A percentile compares a stretch with the other conserved stretches of the same genome.
phyloP scores from a whole-genome alignment of 495 filamentous ascomycete genomes.

The Acidiella bohemica region DNA sequence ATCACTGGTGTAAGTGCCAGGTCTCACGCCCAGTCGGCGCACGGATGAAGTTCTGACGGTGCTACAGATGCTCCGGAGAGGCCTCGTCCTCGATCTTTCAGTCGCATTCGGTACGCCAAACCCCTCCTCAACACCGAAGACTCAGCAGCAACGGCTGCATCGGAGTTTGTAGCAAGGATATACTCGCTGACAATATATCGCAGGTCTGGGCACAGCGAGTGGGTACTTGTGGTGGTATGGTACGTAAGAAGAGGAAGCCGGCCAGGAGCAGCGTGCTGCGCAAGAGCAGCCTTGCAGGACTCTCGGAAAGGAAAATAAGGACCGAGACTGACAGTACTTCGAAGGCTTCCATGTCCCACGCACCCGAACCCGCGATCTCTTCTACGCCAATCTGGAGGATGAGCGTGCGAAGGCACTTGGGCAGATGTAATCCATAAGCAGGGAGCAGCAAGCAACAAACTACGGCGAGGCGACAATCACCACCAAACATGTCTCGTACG shows the following conservation, averaged over 20 bases:
- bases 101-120: constrained; percentile 52
- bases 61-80: constrained; percentile 55
- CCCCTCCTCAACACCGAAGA: neutral
- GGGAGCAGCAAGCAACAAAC: too few species aligned
- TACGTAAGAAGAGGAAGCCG: too few species aligned
- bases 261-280: too few species aligned
- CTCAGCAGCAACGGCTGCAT: too few species aligned
- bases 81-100: constrained; percentile 65
- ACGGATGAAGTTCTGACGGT: constrained; percentile 22
- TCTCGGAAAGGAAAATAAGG: too few species aligned
- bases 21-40: constrained; percentile 8
- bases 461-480: too few species aligned
- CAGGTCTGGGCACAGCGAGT: constrained; percentile 54
- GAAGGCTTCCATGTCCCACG: constrained; percentile 69
- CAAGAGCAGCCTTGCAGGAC: too few species aligned
- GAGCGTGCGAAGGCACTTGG: constrained; percentile 40
- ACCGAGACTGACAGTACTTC: too few species aligned
- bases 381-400: constrained; percentile 64
- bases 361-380: constrained; percentile 59
- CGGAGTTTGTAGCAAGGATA: neutral
- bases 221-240: constrained; percentile 76
- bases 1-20: constrained; percentile 39
- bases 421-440: constrained; percentile 19
- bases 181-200: constrained; percentile 8
- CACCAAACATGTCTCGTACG: too few species aligned